Base-by-base conservation (phyloP, 768 basidiomycete genomes). In the Leucocoprinus leucothites region DNA sequence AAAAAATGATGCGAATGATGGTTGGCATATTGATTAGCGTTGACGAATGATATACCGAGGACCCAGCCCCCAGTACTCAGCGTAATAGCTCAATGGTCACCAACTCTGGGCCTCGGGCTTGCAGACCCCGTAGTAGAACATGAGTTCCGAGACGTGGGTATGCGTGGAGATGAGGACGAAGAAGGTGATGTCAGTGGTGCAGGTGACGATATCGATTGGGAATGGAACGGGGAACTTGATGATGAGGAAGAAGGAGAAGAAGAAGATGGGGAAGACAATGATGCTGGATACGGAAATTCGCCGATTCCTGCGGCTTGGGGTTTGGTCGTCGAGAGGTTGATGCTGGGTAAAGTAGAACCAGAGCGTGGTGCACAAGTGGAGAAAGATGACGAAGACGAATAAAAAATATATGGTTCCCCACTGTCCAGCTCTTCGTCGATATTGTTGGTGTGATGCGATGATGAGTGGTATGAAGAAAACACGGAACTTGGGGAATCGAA, bases 351-450 rank as follows among this genome's bases (percentile, higher is more conserved):
- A 16, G 25, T 35, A 19, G 44, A 9, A 22, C 25, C 47, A 4
- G 53, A 34, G 3, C 22, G 25, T 43, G 54, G 21, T 4, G 54
- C 11, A 31, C 5, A 11, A 31, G 31, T 31, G 11, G 31, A 31
- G 31, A 31, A 31, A 31, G 31, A 31, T 31, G 31, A 11, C 31
- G 31, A 31, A 31, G 31, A 56, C 13, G 54, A 56, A 31, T 56
- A 56, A 9, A 56, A 34, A 22, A 56, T 34, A 25, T 56, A 56
- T 9, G 54, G 54, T 43, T 56, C 54, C 25, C 19, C 47, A 18
- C 34, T 3, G 28, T 21, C 22, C 3, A 22, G 38, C 40, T 24
- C 14, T 22, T 43, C 13, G 19, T 49, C 53, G 4, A 21, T 46
- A 7, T 55, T 48, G 16, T 28, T 40, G n/a, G 46, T n/a, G 7